Conservation (phyloP, 1,284 basidiomycete genomes). For the Apiotrichum montevideense region DNA sequence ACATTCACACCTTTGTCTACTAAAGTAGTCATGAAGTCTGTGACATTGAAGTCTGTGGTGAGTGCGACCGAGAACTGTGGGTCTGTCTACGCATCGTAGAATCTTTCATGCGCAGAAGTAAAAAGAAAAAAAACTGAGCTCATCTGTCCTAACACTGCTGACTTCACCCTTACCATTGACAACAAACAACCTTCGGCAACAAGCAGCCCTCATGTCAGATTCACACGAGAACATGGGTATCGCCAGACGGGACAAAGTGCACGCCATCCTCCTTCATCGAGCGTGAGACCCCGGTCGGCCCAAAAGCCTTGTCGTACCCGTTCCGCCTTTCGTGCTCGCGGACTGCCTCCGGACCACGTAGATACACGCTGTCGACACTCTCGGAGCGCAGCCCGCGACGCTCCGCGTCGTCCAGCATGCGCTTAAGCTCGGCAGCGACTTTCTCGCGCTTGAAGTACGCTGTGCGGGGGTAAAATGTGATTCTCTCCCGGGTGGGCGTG, state of each 20-base stretch:
- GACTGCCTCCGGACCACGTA: constrained; percentile 25
- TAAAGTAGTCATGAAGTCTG: too few relatives aligned
- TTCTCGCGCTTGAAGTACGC: constrained; percentile 25
- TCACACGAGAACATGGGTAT: constrained; percentile 1
- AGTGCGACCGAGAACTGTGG: too few relatives aligned
- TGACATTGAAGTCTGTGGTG: too few relatives aligned
- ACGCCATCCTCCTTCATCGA: not conserved
- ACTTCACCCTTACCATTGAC: too few relatives aligned
- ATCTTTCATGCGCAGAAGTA: too few relatives aligned
- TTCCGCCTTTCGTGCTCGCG: constrained; percentile 25
- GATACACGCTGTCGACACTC: constrained; percentile 24
- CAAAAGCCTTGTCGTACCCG: constrained; percentile 27
- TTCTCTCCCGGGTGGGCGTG: constrained; percentile 20
- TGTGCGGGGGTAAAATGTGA: constrained; percentile 25
- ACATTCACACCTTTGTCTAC: too few relatives aligned
- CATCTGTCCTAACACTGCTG: too few relatives aligned
- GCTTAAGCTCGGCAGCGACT: constrained; percentile 20
- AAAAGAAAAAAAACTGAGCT: too few relatives aligned
- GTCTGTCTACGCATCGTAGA: too few relatives aligned
- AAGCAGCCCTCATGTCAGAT: too few relatives aligned
- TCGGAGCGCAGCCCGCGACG: constrained; percentile 7
- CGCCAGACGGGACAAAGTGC: not conserved
- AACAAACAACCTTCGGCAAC: too few relatives aligned
- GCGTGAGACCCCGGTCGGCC: constrained; percentile 17
- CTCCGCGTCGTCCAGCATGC: constrained; percentile 24